Evolutionary conservation across 2,329 filamentous ascomycete genomes (phyloP).

Genomic region (Colletotrichum spaethianum): DNA sequence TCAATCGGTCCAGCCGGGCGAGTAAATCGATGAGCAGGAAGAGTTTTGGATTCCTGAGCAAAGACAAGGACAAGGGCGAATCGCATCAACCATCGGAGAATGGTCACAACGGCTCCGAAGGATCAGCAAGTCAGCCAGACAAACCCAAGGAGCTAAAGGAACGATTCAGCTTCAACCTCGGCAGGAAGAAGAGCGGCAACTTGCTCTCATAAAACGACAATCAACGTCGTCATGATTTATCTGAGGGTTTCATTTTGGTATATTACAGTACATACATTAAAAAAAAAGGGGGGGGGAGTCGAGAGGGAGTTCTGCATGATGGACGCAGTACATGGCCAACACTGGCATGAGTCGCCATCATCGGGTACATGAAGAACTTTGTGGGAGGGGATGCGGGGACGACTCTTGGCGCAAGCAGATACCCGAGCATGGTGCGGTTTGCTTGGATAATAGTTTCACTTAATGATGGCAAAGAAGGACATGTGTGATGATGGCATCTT

Average conservation of each 20-base stretch:
- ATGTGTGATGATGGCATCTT: conserved; percentile 34
- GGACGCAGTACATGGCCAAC: not conserved
- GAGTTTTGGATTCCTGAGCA: conserved; percentile 77
- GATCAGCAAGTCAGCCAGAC: conserved; percentile 48
- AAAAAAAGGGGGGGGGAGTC: conserved; percentile 20
- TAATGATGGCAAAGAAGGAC: conserved; percentile 27
- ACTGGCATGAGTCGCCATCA: not conserved
- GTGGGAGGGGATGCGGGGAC: not conserved
- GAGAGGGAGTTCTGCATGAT: conserved; percentile 21
- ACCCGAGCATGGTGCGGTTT: conserved; percentile 38
- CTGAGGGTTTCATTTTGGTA: conserved; percentile 13
- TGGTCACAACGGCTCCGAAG: conserved; percentile 48
- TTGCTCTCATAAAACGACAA: conserved; percentile 44
- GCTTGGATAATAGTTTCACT: conserved; percentile 40
- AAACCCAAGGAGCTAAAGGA: conserved; percentile 71
- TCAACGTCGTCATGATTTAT: not conserved
- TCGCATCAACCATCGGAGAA: conserved; percentile 47
- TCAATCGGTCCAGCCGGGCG: conserved; percentile 78
- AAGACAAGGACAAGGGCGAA: conserved; percentile 59
- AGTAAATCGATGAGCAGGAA: conserved; percentile 86
- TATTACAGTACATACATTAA: conserved; percentile 33
- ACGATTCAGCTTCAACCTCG: conserved; percentile 76
- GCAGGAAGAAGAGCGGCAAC: conserved; percentile 79
- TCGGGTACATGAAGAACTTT: conserved; percentile 7
- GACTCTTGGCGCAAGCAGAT: conserved; percentile 29